A percentile compares a stretch with the other conserved stretches of the same genome.
These are phyloP conservation scores for Straminergon stramineum DNA, from an alignment of 225 moss, liverwort and hornwort genomes.

Conservation along the genomic window DNA sequence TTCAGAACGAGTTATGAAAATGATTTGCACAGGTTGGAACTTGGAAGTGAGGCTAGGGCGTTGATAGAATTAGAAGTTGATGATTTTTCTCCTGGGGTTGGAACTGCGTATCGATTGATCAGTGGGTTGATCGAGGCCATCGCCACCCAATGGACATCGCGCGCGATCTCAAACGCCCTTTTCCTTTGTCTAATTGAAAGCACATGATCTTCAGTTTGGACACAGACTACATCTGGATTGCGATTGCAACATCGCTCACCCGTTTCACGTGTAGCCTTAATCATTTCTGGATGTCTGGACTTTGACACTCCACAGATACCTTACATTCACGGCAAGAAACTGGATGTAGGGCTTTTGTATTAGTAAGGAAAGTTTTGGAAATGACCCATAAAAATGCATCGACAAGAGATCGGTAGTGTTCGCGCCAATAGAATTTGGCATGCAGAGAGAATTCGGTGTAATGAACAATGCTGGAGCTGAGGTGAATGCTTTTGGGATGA, in stretches of 20 bases:
- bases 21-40: not conserved
- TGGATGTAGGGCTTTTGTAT: not conserved
- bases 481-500: not conserved
- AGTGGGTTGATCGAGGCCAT: not conserved
- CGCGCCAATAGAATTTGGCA: not conserved
- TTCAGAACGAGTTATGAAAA: not conserved
- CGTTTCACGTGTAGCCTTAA: not conserved
- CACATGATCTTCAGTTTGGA: not conserved
- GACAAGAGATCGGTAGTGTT: not conserved
- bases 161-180: not conserved
- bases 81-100: not conserved
- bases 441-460: not conserved
- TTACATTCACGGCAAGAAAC: not conserved
- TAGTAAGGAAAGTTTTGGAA: not conserved
- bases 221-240: no score
- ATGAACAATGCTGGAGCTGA: not conserved
- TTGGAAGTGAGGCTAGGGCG: not conserved
- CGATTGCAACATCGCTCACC: not conserved
- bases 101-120: not conserved
- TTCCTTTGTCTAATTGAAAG: not conserved
- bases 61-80: not conserved
- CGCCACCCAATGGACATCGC: not conserved
- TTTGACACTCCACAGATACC: not conserved
- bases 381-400: no score
- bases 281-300: not conserved